Base-by-base conservation (phyloP, 768 basidiomycete genomes). In the Tulasnella sp. region DNA sequence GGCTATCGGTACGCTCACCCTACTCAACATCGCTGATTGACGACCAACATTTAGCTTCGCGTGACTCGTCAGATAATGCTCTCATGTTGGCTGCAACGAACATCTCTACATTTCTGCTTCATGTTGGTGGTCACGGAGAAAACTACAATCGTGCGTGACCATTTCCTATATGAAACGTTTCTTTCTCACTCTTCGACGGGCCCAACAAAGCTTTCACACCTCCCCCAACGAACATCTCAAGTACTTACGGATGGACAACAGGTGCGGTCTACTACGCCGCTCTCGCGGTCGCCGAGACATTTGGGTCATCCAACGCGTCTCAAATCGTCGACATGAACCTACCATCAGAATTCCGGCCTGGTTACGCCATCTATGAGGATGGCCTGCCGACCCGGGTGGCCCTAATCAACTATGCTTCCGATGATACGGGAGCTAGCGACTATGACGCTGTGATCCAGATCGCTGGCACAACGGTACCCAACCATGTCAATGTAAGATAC, bases 1-100 rank as follows among this genome's bases (percentile, higher is more conserved):
- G 79, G 77, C 66, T 34, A 65, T 76, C 38, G 78, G 34, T 7
- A 19, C 22, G 29, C 49, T 51, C 29, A 7, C 22, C 22, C 17
- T 51, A 51, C 12, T 21, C 49, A 10, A 19, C 29, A n/a, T 21
- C 19, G 49, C 29, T 8, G 1, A 27, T 29, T 8, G 19, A 31
- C 17, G 2, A 1, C 34, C 17, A 1, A 27, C 2, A 8, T 27
- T 8, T 51, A 5, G 9, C 3, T 34, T 19, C 9, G 21, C n/a
- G 17, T 5, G 8, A 34, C 27, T 51, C 21, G 34, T 10, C 4
- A n/a, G 10, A n/a, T 15, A 2, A 19, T 51, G 27, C 38, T n/a
- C 4, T 53, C 15, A 12, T 19, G 17, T 12, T 19, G 22, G 7
- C 42, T 11, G 38, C n/a, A n/a, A n/a, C n/a, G n/a, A n/a, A n/a